Base-by-base conservation (phyloP, 345 rosid genomes). In the Ceriops decandra region DNA sequence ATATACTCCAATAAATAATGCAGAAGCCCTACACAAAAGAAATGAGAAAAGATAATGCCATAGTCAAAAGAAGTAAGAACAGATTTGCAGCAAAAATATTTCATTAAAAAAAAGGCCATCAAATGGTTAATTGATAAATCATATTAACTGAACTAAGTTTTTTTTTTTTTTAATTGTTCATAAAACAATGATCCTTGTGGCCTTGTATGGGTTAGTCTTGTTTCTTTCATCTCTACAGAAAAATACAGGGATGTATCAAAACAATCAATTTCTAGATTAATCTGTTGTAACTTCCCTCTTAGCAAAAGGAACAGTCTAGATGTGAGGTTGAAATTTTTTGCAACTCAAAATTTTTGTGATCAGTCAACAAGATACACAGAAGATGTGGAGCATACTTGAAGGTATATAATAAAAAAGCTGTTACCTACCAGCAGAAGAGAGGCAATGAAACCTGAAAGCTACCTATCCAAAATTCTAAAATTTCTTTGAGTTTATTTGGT, bases 1-100 rank as follows among this genome's bases (percentile, higher is more conserved):
- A 63, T 90, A 95, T 57, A 91, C 92, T 71, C 99, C 99, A 32
- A 95, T 80, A 84, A 91, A 95, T 70, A 95, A 66, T 22, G 99
- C 99, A 38, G 99, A 95, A 73, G 98, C 99, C 77, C 98, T 95
- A 79, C 51, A 56, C 49, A 73, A 63, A 52, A 69, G 16, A 57
- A 71, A 52, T 21, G 30, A 24, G 26, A 10, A 47, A 58, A 74
- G 72, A 67, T 4, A 42, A 42, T 11, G 49, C 49, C 5, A 63
- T 21, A 21, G 70, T 59, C 38, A 71, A 64, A 52, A 52, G 24
- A 26, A 27, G 47, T 16, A 67, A 60, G 3, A 28, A 52, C 57
- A 66, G 11, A 72, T 57, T 19, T 1, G 5, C 32, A 11, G 5
- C 2, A 19, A 31, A 57, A 15, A 24, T 10, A 52, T 26, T 54